phyloP scores from a whole-genome alignment of 169 alveolate genomes.

The Plasmodium cynomolgi region DNA sequence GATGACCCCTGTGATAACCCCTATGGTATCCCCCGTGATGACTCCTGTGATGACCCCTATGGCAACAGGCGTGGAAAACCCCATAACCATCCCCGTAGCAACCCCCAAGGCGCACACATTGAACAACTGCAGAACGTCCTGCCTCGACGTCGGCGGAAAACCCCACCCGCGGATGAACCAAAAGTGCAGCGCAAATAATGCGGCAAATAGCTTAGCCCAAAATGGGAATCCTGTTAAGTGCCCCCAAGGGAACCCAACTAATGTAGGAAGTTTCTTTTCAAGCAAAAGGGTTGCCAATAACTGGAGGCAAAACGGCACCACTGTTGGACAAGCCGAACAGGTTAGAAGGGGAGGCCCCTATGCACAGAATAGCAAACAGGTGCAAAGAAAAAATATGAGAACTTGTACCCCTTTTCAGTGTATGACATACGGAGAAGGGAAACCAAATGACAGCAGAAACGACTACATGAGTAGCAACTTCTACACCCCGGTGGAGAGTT shows the following conservation, averaged over 20 bases:
- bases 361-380: constrained; percentile 1
- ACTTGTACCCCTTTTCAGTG: constrained; percentile 14
- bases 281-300: neutral
- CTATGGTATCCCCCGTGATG: no score
- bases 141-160: neutral
- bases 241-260: neutral
- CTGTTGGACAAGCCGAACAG: neutral
- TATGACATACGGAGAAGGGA: neutral
- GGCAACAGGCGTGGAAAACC: neutral
- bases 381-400: neutral
- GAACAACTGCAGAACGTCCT: neutral
- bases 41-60: neutral
- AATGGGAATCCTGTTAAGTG: neutral
- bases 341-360: neutral
- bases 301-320: neutral
- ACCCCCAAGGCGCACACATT: neutral
- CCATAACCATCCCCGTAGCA: neutral
- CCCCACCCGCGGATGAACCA: neutral
- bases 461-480: constrained; percentile 7
- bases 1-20: neutral
- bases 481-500: neutral
- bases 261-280: neutral
- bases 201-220: neutral
- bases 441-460: neutral
- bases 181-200: neutral